Percentiles rank a stretch among this genome's conserved stretches.
These are phyloP conservation scores for Suillus subalutaceus DNA, from an alignment of 768 basidiomycete genomes.

Conservation along the genomic window DNA sequence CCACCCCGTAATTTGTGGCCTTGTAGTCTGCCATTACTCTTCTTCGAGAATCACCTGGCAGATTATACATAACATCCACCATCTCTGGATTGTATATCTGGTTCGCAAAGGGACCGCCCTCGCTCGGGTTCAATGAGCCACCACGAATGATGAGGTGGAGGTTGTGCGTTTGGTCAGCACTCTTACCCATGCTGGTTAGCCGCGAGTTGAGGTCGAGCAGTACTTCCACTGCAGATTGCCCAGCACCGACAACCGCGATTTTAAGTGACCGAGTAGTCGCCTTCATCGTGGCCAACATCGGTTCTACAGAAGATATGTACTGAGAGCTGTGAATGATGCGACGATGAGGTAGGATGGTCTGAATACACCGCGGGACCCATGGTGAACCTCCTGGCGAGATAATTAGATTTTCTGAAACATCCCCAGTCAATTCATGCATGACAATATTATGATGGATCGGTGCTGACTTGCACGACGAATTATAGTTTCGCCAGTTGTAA, in stretches of 20 bases:
- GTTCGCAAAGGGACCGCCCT: conserved; percentile 56
- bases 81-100: conserved; percentile 55
- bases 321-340: conserved; percentile 47
- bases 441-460: background rate
- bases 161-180: conserved; percentile 33
- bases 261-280: conserved; percentile 32
- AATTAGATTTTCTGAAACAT: conserved; percentile 44
- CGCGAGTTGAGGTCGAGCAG: conserved; percentile 46
- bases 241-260: conserved; percentile 50
- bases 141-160: conserved; percentile 55
- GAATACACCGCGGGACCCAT: conserved; percentile 41
- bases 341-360: conserved; percentile 34
- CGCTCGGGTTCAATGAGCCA: conserved; percentile 52
- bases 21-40: conserved; percentile 46
- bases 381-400: conserved; percentile 55
- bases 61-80: conserved; percentile 41
- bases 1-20: conserved; percentile 55
- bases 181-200: conserved; percentile 34
- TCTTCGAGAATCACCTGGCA: conserved; percentile 37
- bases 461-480: conserved; percentile 43
- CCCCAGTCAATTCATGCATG: background rate
- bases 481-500: conserved; percentile 37
- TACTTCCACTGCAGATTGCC: conserved; percentile 53
- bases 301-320: conserved; percentile 42
- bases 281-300: conserved; percentile 35